Base-by-base conservation (phyloP, 345 rosid genomes). In the Brassica rapa region DNA sequence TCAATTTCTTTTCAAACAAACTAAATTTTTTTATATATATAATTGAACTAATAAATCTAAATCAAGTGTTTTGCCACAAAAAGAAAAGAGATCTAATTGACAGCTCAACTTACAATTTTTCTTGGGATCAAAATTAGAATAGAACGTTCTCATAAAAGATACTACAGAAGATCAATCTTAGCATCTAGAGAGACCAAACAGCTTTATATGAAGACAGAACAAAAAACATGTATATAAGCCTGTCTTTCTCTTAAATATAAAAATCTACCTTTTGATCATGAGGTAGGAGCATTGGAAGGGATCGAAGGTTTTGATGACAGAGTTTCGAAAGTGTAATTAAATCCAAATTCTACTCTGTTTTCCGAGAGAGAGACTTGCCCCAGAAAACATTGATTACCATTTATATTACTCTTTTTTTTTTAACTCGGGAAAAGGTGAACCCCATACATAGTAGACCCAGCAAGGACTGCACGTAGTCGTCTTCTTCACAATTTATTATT, bases 401-500 rank as follows among this genome's bases (percentile, higher is more conserved):
- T 66, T 72, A 30, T 35, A 43, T 30, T 72, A 32, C 46, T 69
- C 43, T 69, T n/a, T 53, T 49, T 39, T 49, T n/a, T 14, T 14
- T 1, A 66, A 9, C 8, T 30, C n/a, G 55, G 19, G 39, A 73
- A 9, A 73, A 19, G 57, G 59, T 3, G 10, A 72, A 41, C 19
- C 41, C 72, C 72, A 78, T 66, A 56, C 68, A 23, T 59, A 49
- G 55, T 49, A 73, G 78, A 73, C 78, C 74, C 82, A 80, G 70
- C 82, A 62, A 80, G 82, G 79, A 74, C 82, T 80, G 82, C 75
- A 80, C 82, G 82, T 80, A 80, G 82, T 80, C 79, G 73, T 59
- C 14, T 41, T 56, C 63, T 59, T 73, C 78, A 51, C 74, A 9
- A 23, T 2, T 66, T n/a, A 59, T 66, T 43, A 49, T 43, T 43